Evolutionary conservation across 257 asterid genomes (phyloP).

Genomic region (Solanum ahanhuiri): DNA sequence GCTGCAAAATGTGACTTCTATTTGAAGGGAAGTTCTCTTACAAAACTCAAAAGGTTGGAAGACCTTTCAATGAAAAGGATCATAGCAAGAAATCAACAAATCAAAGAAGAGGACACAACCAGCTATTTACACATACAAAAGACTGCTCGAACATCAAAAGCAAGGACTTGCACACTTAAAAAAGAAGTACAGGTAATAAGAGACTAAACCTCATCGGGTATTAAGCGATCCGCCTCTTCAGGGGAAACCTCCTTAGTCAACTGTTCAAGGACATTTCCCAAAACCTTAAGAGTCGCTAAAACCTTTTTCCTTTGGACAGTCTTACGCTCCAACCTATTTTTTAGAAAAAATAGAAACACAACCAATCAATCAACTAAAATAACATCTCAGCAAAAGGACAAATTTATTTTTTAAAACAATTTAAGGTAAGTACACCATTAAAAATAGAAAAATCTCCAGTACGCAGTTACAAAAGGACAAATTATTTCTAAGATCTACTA

Average conservation of each 20-base stretch:
- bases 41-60: neutral
- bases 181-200: neutral
- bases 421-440: neutral
- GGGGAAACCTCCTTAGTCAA: constrained; percentile 79
- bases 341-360: constrained; percentile 6
- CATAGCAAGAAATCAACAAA: neutral
- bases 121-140: neutral
- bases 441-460: neutral
- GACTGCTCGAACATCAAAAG: neutral
- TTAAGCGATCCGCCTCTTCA: constrained; percentile 88
- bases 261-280: constrained; percentile 78
- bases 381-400: neutral
- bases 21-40: neutral
- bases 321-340: constrained; percentile 76
- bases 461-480: neutral
- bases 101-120: neutral
- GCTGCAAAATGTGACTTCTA: neutral
- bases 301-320: constrained; percentile 75
- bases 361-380: neutral
- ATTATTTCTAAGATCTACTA: neutral
- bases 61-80: neutral
- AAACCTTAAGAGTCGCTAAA: constrained; percentile 84
- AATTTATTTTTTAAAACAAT: neutral
- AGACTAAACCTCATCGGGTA: constrained; percentile 71
- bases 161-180: neutral